Evolutionary conservation across 805 yeast species (phyloP).

Genomic region (Aciculoconidium aculeatum): DNA sequence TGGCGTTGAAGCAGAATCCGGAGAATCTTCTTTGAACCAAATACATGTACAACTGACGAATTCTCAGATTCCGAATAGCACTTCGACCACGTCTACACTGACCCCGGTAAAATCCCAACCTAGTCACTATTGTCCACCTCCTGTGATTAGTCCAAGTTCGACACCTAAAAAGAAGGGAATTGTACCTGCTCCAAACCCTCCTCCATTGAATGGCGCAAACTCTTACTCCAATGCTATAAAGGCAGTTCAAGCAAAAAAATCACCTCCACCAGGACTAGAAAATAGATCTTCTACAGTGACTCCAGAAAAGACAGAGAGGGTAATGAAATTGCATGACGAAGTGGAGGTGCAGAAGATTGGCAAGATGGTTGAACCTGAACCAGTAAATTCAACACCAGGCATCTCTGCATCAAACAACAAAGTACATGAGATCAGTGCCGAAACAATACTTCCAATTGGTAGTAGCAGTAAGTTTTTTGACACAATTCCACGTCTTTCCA

Average conservation of each 20-base stretch:
- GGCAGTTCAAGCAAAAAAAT: conserved; percentile 12
- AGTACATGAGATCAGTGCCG: conserved; percentile 6
- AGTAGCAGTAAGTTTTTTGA: conserved; percentile 18
- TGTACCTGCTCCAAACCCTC: conserved; percentile 19
- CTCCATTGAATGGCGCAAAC: conserved; percentile 14
- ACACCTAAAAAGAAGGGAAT: conserved; percentile 12
- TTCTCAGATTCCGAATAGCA: conserved; percentile 6
- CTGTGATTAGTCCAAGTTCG: too few relatives aligned
- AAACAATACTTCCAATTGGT: conserved; percentile 6
- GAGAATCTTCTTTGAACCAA: too few relatives aligned
- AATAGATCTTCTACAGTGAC: too few relatives aligned
- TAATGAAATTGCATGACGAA: too few relatives aligned
- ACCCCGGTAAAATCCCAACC: conserved; percentile 24
- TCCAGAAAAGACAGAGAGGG: too few relatives aligned
- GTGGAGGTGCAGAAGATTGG: too few relatives aligned
- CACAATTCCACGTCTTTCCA: conserved; percentile 18
- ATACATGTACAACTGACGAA: conserved; percentile 15
- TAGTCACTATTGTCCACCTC: conserved; percentile 48
- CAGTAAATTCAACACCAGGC: too few relatives aligned
- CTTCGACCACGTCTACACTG: conserved; percentile 10
- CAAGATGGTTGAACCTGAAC: too few relatives aligned
- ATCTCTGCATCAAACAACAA: too few relatives aligned
- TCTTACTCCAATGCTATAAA: conserved; percentile 21
- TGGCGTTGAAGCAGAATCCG: conserved; percentile 9
- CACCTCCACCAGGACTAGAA: neutral